phyloP scores from a whole-genome alignment of 495 filamentous ascomycete genomes.

The Copromyces sp. region DNA sequence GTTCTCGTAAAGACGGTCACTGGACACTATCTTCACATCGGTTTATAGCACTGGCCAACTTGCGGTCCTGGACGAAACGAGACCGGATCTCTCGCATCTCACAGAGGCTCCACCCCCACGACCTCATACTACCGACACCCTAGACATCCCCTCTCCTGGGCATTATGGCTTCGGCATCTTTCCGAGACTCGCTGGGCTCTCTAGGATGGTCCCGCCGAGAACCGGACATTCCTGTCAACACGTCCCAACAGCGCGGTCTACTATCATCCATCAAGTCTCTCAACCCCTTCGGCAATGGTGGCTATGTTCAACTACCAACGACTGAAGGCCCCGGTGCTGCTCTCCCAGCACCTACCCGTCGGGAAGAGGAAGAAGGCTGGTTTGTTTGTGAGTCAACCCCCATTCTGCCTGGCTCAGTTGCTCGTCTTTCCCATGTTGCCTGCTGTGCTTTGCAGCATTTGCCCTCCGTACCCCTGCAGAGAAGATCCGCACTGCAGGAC shows the following conservation, averaged over 20 bases:
- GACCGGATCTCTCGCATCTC: background rate
- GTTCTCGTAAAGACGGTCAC: conserved; percentile 12
- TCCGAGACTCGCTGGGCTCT: conserved; percentile 88
- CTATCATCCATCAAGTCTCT: conserved; percentile 71
- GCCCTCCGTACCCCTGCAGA: conserved; percentile 17
- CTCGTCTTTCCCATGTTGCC: conserved; percentile 6
- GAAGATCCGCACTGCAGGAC: conserved; percentile 16
- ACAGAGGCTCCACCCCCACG: background rate
- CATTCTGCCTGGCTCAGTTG: conserved; percentile 4
- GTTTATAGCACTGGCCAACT: background rate
- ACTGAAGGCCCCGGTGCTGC: conserved; percentile 75
- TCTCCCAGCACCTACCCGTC: conserved; percentile 69
- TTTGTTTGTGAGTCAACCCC: conserved; percentile 77
- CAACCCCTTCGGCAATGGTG: conserved; percentile 81
- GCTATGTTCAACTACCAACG: conserved; percentile 88
- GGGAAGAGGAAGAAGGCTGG: conserved; percentile 92
- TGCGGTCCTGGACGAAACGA: background rate
- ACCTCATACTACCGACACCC: background rate
- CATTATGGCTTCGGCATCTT: conserved; percentile 79
- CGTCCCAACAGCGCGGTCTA: conserved; percentile 59
- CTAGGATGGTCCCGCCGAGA: conserved; percentile 91
- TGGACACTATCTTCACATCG: conserved; percentile 5
- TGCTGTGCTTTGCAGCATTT: conserved; percentile 22
- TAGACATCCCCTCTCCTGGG: background rate
- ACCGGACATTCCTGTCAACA: conserved; percentile 67